phyloP scores from a whole-genome alignment of 108 stramenopile genomes.

The Nitzschia sp. region DNA sequence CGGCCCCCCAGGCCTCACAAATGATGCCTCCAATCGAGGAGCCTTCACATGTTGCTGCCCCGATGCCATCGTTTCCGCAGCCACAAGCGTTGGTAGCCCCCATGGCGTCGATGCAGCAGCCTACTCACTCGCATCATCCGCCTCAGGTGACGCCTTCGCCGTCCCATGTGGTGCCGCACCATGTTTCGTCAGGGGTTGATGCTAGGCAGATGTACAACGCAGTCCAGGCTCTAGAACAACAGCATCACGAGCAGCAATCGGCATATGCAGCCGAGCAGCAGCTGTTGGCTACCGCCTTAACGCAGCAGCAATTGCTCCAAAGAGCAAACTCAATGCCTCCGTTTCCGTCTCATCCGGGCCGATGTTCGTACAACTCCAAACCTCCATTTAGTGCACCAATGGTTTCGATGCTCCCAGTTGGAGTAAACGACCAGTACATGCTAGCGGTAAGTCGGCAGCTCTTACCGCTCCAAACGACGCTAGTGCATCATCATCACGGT shows the following conservation, averaged over 20 bases:
- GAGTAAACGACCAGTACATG: conserved; percentile 16
- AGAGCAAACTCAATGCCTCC: conserved; percentile 36
- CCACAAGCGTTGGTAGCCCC: not conserved
- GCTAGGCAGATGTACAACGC: not conserved
- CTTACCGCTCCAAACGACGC: conserved; percentile 35
- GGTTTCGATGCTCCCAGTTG: conserved; percentile 22
- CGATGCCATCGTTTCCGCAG: not conserved
- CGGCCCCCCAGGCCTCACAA: conserved; percentile 14
- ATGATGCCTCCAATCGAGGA: conserved; percentile 21
- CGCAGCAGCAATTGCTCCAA: conserved; percentile 25
- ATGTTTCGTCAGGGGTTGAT: not conserved
- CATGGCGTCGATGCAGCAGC: not conserved
- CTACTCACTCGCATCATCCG: not conserved
- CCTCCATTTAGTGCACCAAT: conserved; percentile 43
- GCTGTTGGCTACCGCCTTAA: conserved; percentile 10
- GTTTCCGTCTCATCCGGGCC: conserved; percentile 2
- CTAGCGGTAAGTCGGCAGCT: conserved; percentile 27
- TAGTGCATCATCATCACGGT: conserved; percentile 42
- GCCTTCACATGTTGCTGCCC: not conserved
- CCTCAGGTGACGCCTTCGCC: conserved; percentile 15
- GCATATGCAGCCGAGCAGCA: conserved; percentile 17
- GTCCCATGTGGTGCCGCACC: not conserved
- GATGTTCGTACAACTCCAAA: conserved; percentile 7
- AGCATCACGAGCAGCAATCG: no score
- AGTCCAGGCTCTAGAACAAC: not conserved